Evolutionary conservation across 73 alveolate species (phyloP).

Genomic region (Blepharisma stoltei): DNA sequence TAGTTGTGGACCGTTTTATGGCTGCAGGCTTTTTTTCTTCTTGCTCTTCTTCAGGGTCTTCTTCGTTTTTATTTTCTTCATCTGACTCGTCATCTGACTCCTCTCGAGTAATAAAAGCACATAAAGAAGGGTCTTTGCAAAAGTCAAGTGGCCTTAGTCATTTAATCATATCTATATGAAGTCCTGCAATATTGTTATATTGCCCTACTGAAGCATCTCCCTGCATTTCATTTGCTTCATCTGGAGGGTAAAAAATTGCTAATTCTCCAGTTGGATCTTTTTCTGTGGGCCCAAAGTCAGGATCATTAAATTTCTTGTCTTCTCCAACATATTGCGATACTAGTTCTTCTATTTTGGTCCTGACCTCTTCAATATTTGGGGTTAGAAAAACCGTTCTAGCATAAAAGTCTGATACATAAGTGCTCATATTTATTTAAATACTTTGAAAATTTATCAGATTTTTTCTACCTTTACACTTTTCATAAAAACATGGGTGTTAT

Average conservation of each 20-base stretch:
- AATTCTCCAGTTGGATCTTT: conserved; percentile 55
- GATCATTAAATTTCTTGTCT: conserved; percentile 54
- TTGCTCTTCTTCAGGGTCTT: background rate
- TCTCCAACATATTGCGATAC: background rate
- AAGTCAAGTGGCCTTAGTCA: conserved; percentile 25
- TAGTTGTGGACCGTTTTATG: background rate
- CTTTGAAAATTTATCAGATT: too few relatives aligned
- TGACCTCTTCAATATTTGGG: conserved; percentile 10
- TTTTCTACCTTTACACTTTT: too few relatives aligned
- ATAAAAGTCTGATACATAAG: conserved; percentile 23
- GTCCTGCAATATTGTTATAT: conserved; percentile 32
- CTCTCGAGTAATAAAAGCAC: background rate
- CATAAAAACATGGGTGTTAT: too few relatives aligned
- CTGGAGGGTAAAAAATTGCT: conserved; percentile 29
- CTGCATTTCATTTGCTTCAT: background rate
- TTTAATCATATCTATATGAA: conserved; percentile 17
- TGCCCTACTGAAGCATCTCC: conserved; percentile 29
- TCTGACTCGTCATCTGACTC: conserved; percentile 7
- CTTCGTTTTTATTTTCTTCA: conserved; percentile 11
- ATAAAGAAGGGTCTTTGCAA: conserved; percentile 21
- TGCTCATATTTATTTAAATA: conserved; percentile 14
- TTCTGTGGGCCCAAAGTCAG: conserved; percentile 93
- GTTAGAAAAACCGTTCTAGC: conserved; percentile 23
- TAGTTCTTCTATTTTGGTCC: conserved; percentile 1
- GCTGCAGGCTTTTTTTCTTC: conserved; percentile 2